Conservation (phyloP, 495 filamentous ascomycete species). For the Hypoxylon lenormandii region DNA sequence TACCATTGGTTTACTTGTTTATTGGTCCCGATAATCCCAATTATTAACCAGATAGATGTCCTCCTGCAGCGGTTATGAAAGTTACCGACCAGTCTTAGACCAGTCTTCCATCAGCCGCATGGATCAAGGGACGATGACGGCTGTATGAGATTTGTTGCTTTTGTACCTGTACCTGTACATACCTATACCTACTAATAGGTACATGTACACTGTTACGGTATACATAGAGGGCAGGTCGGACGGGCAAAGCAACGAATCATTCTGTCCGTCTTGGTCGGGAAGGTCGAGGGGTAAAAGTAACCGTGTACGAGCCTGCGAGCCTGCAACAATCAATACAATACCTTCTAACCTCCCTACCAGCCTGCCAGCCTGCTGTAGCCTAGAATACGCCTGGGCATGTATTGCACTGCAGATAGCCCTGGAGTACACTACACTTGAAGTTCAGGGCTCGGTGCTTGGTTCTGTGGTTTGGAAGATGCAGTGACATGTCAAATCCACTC, state of each 20-base stretch:
- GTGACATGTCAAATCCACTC: conserved; percentile 23
- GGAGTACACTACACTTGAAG: neutral
- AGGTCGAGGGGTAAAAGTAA: conserved; percentile 31
- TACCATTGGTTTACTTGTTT: conserved; percentile 6
- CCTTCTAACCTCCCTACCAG: neutral
- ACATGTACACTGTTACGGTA: neutral
- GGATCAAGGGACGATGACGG: conserved; percentile 3
- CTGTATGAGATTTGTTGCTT: neutral
- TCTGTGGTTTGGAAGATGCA: conserved; percentile 6
- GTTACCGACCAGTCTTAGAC: conserved; percentile 6
- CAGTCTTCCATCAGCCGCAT: conserved; percentile 35
- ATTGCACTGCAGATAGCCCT: too few species aligned
- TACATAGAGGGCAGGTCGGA: conserved; percentile 32
- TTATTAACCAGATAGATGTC: conserved; percentile 20
- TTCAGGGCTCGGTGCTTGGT: conserved; percentile 4
- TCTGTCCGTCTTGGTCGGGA: conserved; percentile 30
- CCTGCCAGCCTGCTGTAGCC: too few species aligned
- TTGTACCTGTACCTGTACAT: too few species aligned
- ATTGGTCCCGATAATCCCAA: conserved; percentile 36
- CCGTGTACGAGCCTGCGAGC: conserved; percentile 3
- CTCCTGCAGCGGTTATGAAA: neutral
- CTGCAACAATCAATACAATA: too few species aligned
- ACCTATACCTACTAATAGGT: conserved; percentile 1
- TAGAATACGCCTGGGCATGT: too few species aligned
- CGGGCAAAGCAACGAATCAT: neutral